These are phyloP conservation scores for Annulohypoxylon maeteangense DNA, from an alignment of 495 filamentous ascomycete species.

Conservation along the genomic window DNA sequence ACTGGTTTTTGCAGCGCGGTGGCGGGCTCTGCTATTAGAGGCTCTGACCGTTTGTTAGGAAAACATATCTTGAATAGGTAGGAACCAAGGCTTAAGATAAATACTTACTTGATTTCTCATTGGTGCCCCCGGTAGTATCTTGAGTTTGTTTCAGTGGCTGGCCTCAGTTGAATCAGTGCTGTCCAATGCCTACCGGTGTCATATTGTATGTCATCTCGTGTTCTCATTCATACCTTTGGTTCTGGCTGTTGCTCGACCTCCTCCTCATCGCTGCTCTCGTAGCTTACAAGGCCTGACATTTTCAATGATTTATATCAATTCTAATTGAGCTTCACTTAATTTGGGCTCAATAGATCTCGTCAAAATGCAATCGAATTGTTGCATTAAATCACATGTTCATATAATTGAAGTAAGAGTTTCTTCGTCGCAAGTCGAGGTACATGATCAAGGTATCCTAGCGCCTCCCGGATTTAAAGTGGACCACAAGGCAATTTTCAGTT, in stretches of 20 bases:
- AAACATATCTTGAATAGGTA: background rate
- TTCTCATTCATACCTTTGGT: conserved; percentile 49
- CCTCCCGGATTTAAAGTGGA: background rate
- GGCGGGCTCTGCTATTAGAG: conserved; percentile 19
- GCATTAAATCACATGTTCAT: background rate
- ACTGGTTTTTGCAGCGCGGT: conserved; percentile 31
- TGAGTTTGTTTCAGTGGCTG: conserved; percentile 46
- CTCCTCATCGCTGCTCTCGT: conserved; percentile 84
- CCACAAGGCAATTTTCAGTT: background rate
- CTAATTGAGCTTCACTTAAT: background rate
- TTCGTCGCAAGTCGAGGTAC: conserved; percentile 3
- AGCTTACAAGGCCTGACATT: conserved; percentile 76
- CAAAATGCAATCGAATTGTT: background rate
- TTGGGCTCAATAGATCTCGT: background rate
- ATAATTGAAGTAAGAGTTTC: background rate
- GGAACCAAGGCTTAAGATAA: no score
- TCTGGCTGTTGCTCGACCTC: conserved; percentile 47
- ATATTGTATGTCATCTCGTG: conserved; percentile 25
- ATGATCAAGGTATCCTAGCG: background rate
- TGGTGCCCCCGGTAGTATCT: conserved; percentile 23
- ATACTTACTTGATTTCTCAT: conserved; percentile 33
- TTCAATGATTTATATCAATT: background rate
- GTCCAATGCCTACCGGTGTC: conserved; percentile 40
- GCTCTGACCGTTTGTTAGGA: conserved; percentile 28
- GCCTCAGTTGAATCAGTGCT: conserved; percentile 49